Conservation (phyloP, 1,284 basidiomycete genomes). For the Phylloporus gajari region DNA sequence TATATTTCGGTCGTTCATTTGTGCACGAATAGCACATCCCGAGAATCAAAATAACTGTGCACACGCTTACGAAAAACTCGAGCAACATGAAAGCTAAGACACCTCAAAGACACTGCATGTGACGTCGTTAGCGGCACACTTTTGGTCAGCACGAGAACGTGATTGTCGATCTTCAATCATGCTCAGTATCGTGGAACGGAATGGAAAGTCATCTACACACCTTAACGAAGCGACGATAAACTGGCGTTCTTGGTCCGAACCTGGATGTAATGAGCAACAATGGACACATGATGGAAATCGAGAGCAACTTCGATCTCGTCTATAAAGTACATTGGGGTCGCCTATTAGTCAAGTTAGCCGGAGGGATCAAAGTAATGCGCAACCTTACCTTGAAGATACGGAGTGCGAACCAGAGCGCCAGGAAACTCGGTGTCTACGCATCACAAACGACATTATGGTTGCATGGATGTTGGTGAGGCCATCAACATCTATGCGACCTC, state of each 20-base stretch:
- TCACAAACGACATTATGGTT: conserved; percentile 3
- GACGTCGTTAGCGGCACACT: no score
- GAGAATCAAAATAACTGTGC: no score
- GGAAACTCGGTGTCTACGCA: conserved; percentile 86
- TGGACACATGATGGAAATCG: conserved; percentile 98
- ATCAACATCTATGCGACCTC: no score
- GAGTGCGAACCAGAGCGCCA: conserved; percentile 98
- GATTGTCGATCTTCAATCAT: no score
- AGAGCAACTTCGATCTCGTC: conserved; percentile 98
- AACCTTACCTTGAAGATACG: conserved; percentile 80
- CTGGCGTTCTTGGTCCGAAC: conserved; percentile 89
- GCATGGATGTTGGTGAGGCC: no score
- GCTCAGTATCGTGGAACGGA: background rate
- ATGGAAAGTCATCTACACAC: conserved; percentile 48
- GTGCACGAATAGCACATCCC: no score
- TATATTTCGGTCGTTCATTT: no score
- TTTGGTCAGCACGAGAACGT: no score
- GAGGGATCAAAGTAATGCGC: background rate
- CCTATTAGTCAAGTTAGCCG: conserved; percentile 56
- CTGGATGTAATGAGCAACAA: conserved; percentile 98
- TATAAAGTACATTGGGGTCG: conserved; percentile 98
- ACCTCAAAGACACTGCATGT: no score
- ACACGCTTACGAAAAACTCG: no score
- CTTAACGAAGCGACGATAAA: conserved; percentile 97
- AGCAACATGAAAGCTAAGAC: no score